Base-by-base conservation (phyloP, 2,329 filamentous ascomycete species). In the Epichloe scottii region DNA sequence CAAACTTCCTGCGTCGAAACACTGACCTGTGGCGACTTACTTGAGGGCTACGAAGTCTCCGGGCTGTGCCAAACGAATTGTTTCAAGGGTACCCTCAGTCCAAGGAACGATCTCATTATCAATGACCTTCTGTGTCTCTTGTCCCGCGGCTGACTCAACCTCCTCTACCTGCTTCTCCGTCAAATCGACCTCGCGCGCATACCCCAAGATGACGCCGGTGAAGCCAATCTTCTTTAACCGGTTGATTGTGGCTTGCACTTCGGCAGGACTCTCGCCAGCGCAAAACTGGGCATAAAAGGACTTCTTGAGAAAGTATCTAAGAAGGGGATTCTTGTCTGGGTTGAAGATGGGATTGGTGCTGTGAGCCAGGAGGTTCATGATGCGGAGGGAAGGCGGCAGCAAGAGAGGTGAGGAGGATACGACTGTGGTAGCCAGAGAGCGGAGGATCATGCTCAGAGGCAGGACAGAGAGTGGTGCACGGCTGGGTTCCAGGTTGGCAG, bases 241-340 rank as follows among this genome's bases (percentile, higher is more conserved):
- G 1, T 74, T 63, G 33, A 89, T 78, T 0, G 85, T 89, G 33
- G 64, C 68, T 41, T 73, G 71, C 2, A 94, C 84, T 66, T 95
- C 87, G 1, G 65, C 60, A 0, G 77, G 73, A 46, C 79, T 85
- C 67, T 89, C 85, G 30, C 90, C 90, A 0, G 87, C 88, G 66
- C 90, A 96, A 67, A 95, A 96, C 61, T 96, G 90, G 23, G 82
- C 81, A 65, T 95, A 95, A 60, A 95, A 89, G 0, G 88, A 94
- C 62, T 82, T 79, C 64, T 89, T 89, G 47, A 95, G 72, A 41
- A 89, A 63, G 53, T 73, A 78, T 42, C 81, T 77, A 15, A 95
- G 74, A 1, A 91, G 45, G 0, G 80, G 80, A 63, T 95, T 95
- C 49, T 70, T 74, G 62, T 94, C 88, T 4, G 89, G 82, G 64